Evolutionary conservation across 2,329 filamentous ascomycete species (phyloP).

Genomic region (Thermothelomyces thermophilus): DNA sequence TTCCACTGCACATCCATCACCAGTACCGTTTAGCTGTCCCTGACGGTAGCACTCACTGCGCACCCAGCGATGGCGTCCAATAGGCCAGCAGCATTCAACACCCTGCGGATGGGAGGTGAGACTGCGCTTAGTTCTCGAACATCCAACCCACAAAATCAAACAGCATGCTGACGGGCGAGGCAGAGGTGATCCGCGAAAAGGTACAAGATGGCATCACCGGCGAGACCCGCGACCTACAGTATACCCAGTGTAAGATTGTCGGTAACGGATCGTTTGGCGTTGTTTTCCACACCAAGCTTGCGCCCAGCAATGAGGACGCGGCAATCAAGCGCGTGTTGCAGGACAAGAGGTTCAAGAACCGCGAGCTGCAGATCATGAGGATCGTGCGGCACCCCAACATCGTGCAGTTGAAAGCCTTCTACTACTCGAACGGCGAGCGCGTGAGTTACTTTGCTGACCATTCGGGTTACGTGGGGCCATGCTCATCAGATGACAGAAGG

Average conservation of each 20-base stretch:
- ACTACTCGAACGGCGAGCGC: constrained; percentile 97
- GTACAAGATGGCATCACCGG: constrained; percentile 97
- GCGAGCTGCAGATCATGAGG: constrained; percentile 98
- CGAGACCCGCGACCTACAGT: constrained; percentile 93
- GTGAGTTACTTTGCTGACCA: constrained; percentile 45
- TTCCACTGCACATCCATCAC: constrained; percentile 18
- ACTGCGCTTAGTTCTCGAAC: neutral
- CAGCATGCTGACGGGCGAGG: constrained; percentile 24
- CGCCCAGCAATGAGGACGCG: constrained; percentile 94
- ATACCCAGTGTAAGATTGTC: constrained; percentile 99
- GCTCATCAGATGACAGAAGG: constrained; percentile 56
- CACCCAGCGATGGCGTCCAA: constrained; percentile 69
- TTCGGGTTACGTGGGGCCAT: constrained; percentile 2
- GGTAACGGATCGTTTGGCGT: constrained; percentile 98
- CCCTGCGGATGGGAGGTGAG: constrained; percentile 95
- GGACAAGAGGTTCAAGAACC: constrained; percentile 98
- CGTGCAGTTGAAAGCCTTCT: constrained; percentile 97
- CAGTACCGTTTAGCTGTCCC: constrained; percentile 14
- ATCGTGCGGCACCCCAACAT: constrained; percentile 99
- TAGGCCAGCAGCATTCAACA: constrained; percentile 81
- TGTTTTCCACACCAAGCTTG: constrained; percentile 97
- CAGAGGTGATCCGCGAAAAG: constrained; percentile 97
- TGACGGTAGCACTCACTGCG: constrained; percentile 25
- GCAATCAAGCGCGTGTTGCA: constrained; percentile 98
- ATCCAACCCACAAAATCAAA: neutral